phyloP scores from a whole-genome alignment of 176 grass and related monocot species.

The Microstegium vimineum region DNA sequence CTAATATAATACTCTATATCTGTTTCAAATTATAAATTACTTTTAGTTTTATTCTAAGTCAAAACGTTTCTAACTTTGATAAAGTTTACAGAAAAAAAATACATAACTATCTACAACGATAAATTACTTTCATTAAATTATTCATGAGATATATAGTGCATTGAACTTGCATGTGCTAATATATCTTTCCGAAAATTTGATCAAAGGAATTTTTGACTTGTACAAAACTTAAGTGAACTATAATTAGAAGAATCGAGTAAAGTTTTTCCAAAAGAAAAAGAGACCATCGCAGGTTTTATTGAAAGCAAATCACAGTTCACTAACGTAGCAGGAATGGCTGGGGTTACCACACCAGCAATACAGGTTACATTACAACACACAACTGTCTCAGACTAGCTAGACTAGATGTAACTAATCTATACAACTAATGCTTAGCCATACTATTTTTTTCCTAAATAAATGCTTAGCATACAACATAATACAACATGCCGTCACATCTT shows the following conservation, averaged over 20 bases:
- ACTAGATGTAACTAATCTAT: not conserved
- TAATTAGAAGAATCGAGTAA: not conserved
- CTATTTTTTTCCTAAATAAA: not conserved
- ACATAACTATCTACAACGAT: too few species aligned
- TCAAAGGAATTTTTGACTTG: not conserved
- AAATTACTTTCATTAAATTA: too few species aligned
- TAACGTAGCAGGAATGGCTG: not conserved
- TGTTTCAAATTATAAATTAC: too few species aligned
- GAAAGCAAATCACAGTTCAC: not conserved
- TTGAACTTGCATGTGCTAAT: not conserved
- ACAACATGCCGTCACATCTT: conserved; percentile 8
- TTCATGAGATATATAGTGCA: not conserved
- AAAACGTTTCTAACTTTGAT: too few species aligned
- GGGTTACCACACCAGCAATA: not conserved
- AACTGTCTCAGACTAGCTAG: not conserved
- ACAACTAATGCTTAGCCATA: conserved; percentile 19
- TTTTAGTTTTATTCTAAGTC: too few species aligned
- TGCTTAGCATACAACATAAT: conserved; percentile 25
- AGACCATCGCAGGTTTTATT: not conserved
- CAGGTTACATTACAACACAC: not conserved
- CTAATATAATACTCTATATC: too few species aligned
- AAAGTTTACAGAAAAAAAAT: too few species aligned
- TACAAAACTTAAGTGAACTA: not conserved
- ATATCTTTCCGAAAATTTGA: not conserved
- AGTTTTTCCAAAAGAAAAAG: not conserved